Base-by-base conservation (phyloP, 192 early-diverging fungal species). In the Coemansia sp. region DNA sequence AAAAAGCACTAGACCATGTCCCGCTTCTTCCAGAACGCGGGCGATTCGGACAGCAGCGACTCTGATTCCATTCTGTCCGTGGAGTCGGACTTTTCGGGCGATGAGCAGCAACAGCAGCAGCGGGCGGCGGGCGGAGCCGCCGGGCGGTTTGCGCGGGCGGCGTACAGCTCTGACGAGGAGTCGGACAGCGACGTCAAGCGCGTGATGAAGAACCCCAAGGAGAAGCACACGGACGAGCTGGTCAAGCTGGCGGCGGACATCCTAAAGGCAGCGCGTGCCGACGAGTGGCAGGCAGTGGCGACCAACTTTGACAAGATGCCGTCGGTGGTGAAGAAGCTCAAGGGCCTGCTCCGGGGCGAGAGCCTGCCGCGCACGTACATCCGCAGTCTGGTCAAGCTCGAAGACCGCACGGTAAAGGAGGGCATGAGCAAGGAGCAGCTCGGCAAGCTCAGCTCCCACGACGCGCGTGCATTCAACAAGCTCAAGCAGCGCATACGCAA, bases 401-500 rank as follows among this genome's bases (percentile, higher is more conserved):
- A 99, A 51, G 90, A 94, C 54, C 64, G 75, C 55, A 54, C 90
- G 15, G 43, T 35, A 8, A 30, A 14, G 5, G 85, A 88, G 51
- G 79, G 79, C 30, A 81, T 83, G 51, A 80, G 83, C 53, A 91
- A 91, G 80, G 78, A 84, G 22, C 77, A 81, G 6, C 79, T 84
- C 44, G 88, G 86, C 76, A 96, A 91, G 79, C 90, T 92, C 81
- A 95, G 87, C 60, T 78, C 88, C 35, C 79, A 69, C 41, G 84
- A 90, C 48, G 82, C 85, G 32, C 88, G 89, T 59, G 88, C 91
- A 20, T 72, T 94, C 62, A 96, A 87, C 73, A 83, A 87, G 41
- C 87, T 97, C 82, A 96, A 94, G 83, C 88, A 92, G 68, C 92
- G 90, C 62, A 48, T 95, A 57, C 88, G 88, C 78, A 96, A 99